These are phyloP conservation scores for Bertia moriformis DNA, from an alignment of 2,329 filamentous ascomycete genomes.

Conservation along the genomic window DNA sequence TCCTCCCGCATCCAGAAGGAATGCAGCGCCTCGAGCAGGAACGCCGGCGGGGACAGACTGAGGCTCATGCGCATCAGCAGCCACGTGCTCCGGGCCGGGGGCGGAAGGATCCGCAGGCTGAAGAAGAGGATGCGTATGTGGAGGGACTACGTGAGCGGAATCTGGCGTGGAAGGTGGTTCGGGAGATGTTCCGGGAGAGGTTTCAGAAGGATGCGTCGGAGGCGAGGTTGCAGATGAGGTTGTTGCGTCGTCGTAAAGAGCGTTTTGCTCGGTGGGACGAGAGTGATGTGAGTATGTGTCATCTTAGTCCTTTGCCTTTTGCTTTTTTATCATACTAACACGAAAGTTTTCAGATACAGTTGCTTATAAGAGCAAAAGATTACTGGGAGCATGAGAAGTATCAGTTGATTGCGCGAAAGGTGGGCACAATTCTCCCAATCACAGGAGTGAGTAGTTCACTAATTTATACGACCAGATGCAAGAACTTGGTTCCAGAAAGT, in stretches of 20 bases:
- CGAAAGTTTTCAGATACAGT: slow-evolving; percentile 12
- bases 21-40: slow-evolving; percentile 20
- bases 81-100: slow-evolving; percentile 15
- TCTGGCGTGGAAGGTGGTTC: slow-evolving; percentile 19
- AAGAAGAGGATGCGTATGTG: slow-evolving; percentile 21
- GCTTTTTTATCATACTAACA: slow-evolving; percentile 3
- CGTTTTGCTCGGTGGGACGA: slow-evolving; percentile 19
- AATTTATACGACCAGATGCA: slow-evolving; percentile 8
- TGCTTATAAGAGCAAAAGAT: slow-evolving; percentile 17
- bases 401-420: slow-evolving; percentile 20
- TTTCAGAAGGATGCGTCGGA: slow-evolving; percentile 20
- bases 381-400: slow-evolving; percentile 21
- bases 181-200: slow-evolving; percentile 16
- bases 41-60: slow-evolving; percentile 11
- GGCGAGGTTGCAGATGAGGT: slow-evolving; percentile 23
- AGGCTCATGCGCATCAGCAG: slow-evolving; percentile 9
- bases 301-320: slow-evolving; percentile 4
- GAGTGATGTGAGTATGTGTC: slow-evolving; percentile 26
- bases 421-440: slow-evolving; percentile 5
- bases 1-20: slow-evolving; percentile 21
- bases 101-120: slow-evolving; percentile 17
- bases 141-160: slow-evolving; percentile 18
- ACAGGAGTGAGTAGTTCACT: no score
- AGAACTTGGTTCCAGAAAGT: slow-evolving; percentile 16
- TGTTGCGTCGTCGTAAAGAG: slow-evolving; percentile 18